Evolutionary conservation across 306 rosid genomes (phyloP), one percentile per base, ranked within the genome.

Genomic region (Quercus glauca): DNA sequence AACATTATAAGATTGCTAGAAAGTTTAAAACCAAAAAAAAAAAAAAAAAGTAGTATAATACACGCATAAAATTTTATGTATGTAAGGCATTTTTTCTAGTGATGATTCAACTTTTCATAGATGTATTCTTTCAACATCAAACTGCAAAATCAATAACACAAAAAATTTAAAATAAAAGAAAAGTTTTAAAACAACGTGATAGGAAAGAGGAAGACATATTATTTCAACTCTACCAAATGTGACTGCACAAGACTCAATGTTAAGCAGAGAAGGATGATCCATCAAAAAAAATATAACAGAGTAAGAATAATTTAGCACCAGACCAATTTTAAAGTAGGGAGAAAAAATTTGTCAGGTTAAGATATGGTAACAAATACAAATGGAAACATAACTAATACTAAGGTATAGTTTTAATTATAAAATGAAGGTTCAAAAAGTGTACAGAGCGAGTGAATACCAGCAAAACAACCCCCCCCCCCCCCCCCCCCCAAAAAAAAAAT

Each of bases 181-280:
- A 53, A 55, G n/a, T 7, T 57, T 26, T 59, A 18, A 56, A 35
- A 33, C 71, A 28, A 21, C 73, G 49, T 45, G 71, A 60, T 69
- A 70, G 33, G 55, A 81, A 71, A 12, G 56, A 60, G 71, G 25
- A 78, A 60, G 55, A 49, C 52, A 56, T 56, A 15, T 56, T 70
- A 55, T 55, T 75, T 55, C 59, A 78, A 68, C 71, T n/a, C 29
- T 49, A n/a, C n/a, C 28, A 52, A 69, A 74, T 71, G 15, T 25
- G 17, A 26, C 5, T 25, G 71, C 23, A 70, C 12, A 37, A 1
- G 60, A n/a, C 49, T 65, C 14, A 45, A 69, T n/a, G 57, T 61
- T 29, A 51, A 60, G 60, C 51, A 71, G 64, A 35, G 56, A 69
- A 71, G 15, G 4, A 60, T 2, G 21, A 33, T 13, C 52, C 60